phyloP scores from a whole-genome alignment of 1,139 yeast genomes.

The Debaryomyces robertsiae region DNA sequence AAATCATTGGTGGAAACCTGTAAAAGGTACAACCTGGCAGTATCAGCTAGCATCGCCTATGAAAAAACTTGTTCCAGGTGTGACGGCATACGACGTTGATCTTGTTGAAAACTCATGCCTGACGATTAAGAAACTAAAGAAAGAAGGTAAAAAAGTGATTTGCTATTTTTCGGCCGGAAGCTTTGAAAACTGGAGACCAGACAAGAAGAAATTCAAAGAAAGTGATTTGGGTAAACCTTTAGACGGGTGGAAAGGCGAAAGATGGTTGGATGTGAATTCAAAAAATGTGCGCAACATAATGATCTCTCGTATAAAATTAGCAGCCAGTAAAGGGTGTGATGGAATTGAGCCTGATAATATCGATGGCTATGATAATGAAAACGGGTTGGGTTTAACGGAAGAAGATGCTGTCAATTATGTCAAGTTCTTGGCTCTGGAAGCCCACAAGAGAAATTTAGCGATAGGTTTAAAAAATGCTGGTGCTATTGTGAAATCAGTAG shows the following conservation, averaged over 20 bases:
- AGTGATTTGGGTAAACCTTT: conserved; percentile 22
- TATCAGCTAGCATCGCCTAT: conserved; percentile 15
- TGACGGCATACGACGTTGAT: conserved; percentile 19
- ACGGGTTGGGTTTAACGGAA: conserved; percentile 22
- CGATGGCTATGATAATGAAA: conserved; percentile 26
- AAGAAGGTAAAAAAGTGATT: conserved; percentile 20
- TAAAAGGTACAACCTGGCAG: conserved; percentile 17
- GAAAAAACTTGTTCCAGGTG: not conserved
- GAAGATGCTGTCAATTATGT: conserved; percentile 21
- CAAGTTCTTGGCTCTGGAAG: conserved; percentile 16
- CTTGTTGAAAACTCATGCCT: conserved; percentile 19
- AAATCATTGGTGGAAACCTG: conserved; percentile 5
- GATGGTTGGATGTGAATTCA: conserved; percentile 23
- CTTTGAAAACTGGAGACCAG: conserved; percentile 26
- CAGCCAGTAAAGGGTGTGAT: conserved; percentile 22
- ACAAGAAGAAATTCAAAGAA: conserved; percentile 16
- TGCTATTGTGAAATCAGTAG: conserved; percentile 18
- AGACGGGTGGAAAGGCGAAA: conserved; percentile 27
- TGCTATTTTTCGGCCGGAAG: conserved; percentile 30
- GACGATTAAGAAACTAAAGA: conserved; percentile 17
- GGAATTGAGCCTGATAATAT: conserved; percentile 28
- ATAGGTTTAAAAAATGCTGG: conserved; percentile 26
- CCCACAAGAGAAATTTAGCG: conserved; percentile 16
- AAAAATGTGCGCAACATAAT: conserved; percentile 20
- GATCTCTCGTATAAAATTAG: conserved; percentile 20